These are phyloP conservation scores for Croton setiger DNA, from an alignment of 441 rosid species.

Conservation along the genomic window DNA sequence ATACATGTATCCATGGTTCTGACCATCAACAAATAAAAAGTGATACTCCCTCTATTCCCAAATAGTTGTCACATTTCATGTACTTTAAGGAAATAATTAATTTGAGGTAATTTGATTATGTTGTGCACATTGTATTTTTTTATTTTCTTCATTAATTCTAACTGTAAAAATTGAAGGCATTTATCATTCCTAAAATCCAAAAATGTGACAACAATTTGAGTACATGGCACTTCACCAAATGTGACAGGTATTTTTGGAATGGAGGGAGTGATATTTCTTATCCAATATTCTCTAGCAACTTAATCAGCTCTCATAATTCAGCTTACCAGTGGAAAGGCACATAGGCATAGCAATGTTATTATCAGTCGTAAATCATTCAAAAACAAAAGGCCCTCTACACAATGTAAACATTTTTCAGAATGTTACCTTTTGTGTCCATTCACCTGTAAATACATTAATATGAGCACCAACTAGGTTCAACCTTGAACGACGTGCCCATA, in stretches of 20 bases:
- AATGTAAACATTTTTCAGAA: constrained; percentile 10
- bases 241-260: too few relatives aligned
- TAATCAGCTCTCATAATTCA: constrained; percentile 5
- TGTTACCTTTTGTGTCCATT: constrained; percentile 98
- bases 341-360: neutral
- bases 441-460: constrained; percentile 98
- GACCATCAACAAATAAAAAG: neutral
- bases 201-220: too few relatives aligned
- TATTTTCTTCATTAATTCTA: too few relatives aligned
- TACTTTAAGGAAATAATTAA: too few relatives aligned
- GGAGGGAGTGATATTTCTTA: neutral
- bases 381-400: constrained; percentile 5
- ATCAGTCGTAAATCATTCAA: neutral
- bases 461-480: constrained; percentile 96
- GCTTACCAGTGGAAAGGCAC: neutral
- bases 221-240: too few relatives aligned
- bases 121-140: too few relatives aligned
- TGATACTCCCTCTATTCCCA: too few relatives aligned
- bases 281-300: neutral
- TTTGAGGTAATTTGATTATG: too few relatives aligned
- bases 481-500: constrained; percentile 97
- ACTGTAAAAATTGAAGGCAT: too few relatives aligned
- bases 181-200: too few relatives aligned
- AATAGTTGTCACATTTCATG: too few relatives aligned
- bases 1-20: neutral